phyloP scores from a whole-genome alignment of 441 rosid species.

The Gossypium trilobum region DNA sequence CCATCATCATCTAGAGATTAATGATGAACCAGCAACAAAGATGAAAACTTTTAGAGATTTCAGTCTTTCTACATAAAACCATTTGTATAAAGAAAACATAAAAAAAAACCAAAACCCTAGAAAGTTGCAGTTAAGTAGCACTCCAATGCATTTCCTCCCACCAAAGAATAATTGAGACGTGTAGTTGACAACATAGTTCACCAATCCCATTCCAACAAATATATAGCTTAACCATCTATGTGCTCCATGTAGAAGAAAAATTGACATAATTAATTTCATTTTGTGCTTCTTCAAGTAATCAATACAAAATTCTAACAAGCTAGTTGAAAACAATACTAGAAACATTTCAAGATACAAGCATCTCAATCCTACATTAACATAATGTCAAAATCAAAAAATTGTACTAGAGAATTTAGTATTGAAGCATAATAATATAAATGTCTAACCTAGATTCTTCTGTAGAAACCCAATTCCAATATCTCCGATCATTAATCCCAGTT shows the following conservation, averaged over 20 bases:
- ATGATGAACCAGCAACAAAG: background rate
- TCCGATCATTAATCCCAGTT: conserved; percentile 77
- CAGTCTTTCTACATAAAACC: background rate
- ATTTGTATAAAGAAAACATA: background rate
- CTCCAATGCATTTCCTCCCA: background rate
- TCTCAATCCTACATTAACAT: background rate
- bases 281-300: background rate
- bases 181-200: background rate
- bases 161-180: background rate
- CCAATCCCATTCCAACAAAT: background rate
- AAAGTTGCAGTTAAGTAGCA: background rate
- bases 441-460: conserved; percentile 84
- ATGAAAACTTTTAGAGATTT: background rate
- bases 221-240: background rate
- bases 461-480: conserved; percentile 87
- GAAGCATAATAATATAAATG: background rate
- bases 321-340: background rate
- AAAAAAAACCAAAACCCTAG: background rate
- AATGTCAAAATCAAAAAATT: conserved; percentile 7
- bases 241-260: background rate
- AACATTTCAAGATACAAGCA: background rate
- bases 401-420: background rate
- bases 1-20: background rate
- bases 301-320: background rate
- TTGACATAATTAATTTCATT: background rate